These are phyloP conservation scores for Sclerotinia glacialis DNA, from an alignment of 2,329 filamentous ascomycete genomes.

Conservation along the genomic window DNA sequence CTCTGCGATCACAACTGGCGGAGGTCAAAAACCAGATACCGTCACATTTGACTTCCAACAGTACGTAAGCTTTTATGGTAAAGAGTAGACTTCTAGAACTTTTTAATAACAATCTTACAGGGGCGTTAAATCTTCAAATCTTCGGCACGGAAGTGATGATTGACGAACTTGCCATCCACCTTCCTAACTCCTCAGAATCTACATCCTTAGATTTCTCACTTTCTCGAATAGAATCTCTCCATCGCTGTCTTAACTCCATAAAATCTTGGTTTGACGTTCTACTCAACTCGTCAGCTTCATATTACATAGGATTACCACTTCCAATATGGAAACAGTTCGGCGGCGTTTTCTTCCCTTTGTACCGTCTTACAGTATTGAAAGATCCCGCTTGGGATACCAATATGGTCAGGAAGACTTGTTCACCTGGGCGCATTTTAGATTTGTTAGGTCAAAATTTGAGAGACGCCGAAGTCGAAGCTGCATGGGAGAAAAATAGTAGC, in stretches of 20 bases:
- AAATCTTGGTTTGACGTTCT: conserved; percentile 7
- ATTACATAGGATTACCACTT: conserved; percentile 8
- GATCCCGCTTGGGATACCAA: conserved; percentile 12
- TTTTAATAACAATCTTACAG: not conserved
- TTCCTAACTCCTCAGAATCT: conserved; percentile 2
- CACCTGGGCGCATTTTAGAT: conserved; percentile 8
- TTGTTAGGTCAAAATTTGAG: not conserved
- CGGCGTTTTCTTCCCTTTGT: conserved; percentile 1
- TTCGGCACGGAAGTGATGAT: conserved; percentile 10
- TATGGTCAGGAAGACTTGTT: conserved; percentile 3
- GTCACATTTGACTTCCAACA: not conserved
- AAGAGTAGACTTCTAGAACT: not conserved
- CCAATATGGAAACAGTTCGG: conserved; percentile 14
- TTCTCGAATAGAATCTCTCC: conserved; percentile 2
- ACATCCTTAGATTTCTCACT: not conserved
- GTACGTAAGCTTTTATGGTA: not conserved
- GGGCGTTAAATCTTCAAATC: conserved; percentile 5
- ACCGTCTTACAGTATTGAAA: conserved; percentile 5
- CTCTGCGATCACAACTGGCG: conserved; percentile 7
- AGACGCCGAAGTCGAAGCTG: not conserved
- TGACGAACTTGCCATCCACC: conserved; percentile 10
- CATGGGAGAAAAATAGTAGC: not conserved
- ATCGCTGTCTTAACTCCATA: conserved; percentile 7
- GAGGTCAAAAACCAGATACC: conserved; percentile 7
- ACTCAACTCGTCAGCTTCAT: not conserved